Percentiles rank a stretch among this genome's conserved stretches.
These are phyloP conservation scores for Umbelopsis isabellina DNA, from an alignment of 192 early-diverging fungal species.

Conservation along the genomic window DNA sequence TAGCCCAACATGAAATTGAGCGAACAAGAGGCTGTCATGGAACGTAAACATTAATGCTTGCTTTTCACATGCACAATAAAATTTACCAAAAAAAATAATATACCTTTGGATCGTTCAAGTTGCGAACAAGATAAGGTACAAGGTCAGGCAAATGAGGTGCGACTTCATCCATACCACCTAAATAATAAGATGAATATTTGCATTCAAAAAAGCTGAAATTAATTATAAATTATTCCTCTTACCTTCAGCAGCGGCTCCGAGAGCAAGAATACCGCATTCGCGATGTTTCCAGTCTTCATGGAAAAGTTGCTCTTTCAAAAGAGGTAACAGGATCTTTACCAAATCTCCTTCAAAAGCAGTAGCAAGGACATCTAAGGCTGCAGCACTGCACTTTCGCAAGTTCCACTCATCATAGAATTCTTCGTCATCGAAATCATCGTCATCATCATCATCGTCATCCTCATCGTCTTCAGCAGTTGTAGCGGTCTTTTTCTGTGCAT, in stretches of 20 bases:
- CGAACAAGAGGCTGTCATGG: slow-evolving; percentile 80
- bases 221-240: background rate
- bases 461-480: slow-evolving; percentile 55
- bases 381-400: slow-evolving; percentile 96
- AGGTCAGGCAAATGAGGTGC: slow-evolving; percentile 86
- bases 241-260: slow-evolving; percentile 97
- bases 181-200: background rate
- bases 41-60: background rate
- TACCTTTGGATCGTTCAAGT: slow-evolving; percentile 81
- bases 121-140: slow-evolving; percentile 82
- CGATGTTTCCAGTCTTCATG: slow-evolving; percentile 87
- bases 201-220: background rate
- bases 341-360: slow-evolving; percentile 86
- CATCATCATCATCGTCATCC: slow-evolving; percentile 84
- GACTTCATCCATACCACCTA: slow-evolving; percentile 86
- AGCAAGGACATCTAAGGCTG: slow-evolving; percentile 92
- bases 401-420: slow-evolving; percentile 94
- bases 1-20: slow-evolving; percentile 98
- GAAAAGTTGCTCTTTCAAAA: slow-evolving; percentile 81
- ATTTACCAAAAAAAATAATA: background rate
- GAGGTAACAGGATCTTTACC: slow-evolving; percentile 83
- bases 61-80: too few relatives aligned
- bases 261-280: slow-evolving; percentile 94
- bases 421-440: slow-evolving; percentile 86
- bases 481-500: slow-evolving; percentile 17